Conservation (phyloP, 495 filamentous ascomycete species). For the Chlorociboria aeruginascens region DNA sequence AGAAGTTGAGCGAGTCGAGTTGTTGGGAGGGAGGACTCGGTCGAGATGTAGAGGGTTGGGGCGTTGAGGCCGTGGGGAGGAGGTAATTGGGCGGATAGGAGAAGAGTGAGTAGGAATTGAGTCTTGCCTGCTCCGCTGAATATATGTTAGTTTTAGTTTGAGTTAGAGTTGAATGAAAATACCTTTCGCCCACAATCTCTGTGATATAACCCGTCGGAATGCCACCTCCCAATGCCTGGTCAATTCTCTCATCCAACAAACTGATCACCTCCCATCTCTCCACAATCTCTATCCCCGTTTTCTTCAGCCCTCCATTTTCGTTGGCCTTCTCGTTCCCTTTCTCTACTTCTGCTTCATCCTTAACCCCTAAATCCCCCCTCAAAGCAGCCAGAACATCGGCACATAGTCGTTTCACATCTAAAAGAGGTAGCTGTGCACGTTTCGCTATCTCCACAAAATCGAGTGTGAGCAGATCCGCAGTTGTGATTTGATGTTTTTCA, state of each 20-base stretch:
- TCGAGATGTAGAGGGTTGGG: slow-evolving; percentile 84
- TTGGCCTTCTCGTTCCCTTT: neutral
- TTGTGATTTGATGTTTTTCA: slow-evolving; percentile 62
- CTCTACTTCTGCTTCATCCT: slow-evolving; percentile 1
- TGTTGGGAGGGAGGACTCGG: slow-evolving; percentile 75
- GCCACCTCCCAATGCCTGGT: slow-evolving; percentile 72
- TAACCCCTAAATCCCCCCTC: slow-evolving; percentile 49
- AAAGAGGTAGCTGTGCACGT: slow-evolving; percentile 68
- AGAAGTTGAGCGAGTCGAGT: slow-evolving; percentile 69
- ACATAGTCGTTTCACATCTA: slow-evolving; percentile 62
- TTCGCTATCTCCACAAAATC: slow-evolving; percentile 76
- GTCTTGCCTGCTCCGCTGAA: slow-evolving; percentile 85
- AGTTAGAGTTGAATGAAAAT: neutral
- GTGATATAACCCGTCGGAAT: slow-evolving; percentile 73
- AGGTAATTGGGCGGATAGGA: slow-evolving; percentile 71
- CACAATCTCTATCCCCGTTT: slow-evolving; percentile 27
- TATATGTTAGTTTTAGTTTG: neutral
- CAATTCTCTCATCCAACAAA: slow-evolving; percentile 63
- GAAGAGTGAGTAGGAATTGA: slow-evolving; percentile 76
- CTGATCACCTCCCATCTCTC: slow-evolving; percentile 53
- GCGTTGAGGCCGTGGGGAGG: slow-evolving; percentile 55
- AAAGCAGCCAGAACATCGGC: slow-evolving; percentile 51
- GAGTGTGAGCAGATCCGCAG: slow-evolving; percentile 75
- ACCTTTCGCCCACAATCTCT: slow-evolving; percentile 88
- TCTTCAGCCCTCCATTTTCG: slow-evolving; percentile 14